Base-by-base conservation (phyloP, 208 protist genomes). In the Leptomonas pyrrhocoris region DNA sequence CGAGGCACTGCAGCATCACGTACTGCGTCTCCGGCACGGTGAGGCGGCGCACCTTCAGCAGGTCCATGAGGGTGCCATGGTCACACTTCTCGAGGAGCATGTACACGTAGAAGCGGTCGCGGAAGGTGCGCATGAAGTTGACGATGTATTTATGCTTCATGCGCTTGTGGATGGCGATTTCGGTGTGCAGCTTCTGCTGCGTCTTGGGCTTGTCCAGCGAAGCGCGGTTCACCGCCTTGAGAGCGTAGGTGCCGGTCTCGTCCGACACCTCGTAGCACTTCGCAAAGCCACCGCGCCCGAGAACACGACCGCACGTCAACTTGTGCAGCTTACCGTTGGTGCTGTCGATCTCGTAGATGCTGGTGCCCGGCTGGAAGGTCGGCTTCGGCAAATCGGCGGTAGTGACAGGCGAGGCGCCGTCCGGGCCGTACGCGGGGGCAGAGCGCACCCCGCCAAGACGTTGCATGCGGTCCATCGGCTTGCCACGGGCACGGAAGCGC, bases 61-160 rank as follows among this genome's bases (percentile, higher is more conserved):
- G 68, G 56, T 99, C 98, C 85, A 98, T 97, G 63, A 99, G 71
- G 16, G 98, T 98, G 77, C 98, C 80, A 72, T 98, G 90, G 68
- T 83, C 81, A 80, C 98, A 99, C 64, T 99, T 84, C 83, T 99
- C 98, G n/a, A 99, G 81, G 34, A 99, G 60, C 64, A 99, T 99
- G 83, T 99, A 99, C 23, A 99, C 95, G 77, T 98, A 97, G 34
- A 92, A 85, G 63, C 93, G 68, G 76, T 99, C 98, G 69, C 99
- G 96, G 74, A 99, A 99, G 71, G 89, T 99, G 65, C 88, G 83
- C 46, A 98, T 69, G 77, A 99, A 99, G 59, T 94, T 79, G 18
- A 99, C 98, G 64, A 99, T 97, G 84, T 99, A 83, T 49, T 88
- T 80, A 83, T 99, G 98, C 59, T 89, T 82, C 69, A 99, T 87